Evolutionary conservation across 2,329 filamentous ascomycete genomes (phyloP).

Genomic region (Exophiala xenobiotica): DNA sequence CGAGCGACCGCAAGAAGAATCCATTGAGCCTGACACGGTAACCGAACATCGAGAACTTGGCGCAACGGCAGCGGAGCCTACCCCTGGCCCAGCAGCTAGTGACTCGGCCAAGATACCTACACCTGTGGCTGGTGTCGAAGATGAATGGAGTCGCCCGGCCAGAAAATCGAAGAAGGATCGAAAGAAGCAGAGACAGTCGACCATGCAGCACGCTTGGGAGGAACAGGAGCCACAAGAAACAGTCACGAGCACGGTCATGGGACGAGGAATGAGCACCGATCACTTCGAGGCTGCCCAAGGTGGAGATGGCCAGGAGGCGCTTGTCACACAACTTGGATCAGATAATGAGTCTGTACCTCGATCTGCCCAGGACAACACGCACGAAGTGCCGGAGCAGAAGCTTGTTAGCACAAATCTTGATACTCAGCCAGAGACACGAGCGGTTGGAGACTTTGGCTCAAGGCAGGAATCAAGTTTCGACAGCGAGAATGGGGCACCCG

Average conservation of each 20-base stretch:
- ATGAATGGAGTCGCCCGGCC: slow-evolving; percentile 24
- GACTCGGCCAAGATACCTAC: not conserved
- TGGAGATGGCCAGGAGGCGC: not conserved
- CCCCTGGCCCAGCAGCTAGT: not conserved
- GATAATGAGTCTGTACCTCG: too few species aligned
- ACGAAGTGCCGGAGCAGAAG: too few species aligned
- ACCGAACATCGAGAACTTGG: slow-evolving; percentile 11
- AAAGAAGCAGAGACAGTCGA: slow-evolving; percentile 13
- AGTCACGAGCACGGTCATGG: not conserved
- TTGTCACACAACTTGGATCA: too few species aligned
- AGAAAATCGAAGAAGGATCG: slow-evolving; percentile 36
- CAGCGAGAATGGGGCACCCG: too few species aligned
- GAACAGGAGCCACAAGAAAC: not conserved
- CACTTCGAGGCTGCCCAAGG: not conserved
- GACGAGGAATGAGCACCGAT: not conserved
- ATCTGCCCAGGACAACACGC: too few species aligned
- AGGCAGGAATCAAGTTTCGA: too few species aligned
- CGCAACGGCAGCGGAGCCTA: slow-evolving; percentile 16
- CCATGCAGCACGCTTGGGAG: not conserved
- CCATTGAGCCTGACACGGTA: slow-evolving; percentile 18
- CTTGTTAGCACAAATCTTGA: too few species aligned
- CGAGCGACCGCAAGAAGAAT: not conserved
- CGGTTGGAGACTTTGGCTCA: too few species aligned
- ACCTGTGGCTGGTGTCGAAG: not conserved
- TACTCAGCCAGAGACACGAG: too few species aligned